Conservation (phyloP, 768 basidiomycete genomes). For the Hypholoma sublateritium region DNA sequence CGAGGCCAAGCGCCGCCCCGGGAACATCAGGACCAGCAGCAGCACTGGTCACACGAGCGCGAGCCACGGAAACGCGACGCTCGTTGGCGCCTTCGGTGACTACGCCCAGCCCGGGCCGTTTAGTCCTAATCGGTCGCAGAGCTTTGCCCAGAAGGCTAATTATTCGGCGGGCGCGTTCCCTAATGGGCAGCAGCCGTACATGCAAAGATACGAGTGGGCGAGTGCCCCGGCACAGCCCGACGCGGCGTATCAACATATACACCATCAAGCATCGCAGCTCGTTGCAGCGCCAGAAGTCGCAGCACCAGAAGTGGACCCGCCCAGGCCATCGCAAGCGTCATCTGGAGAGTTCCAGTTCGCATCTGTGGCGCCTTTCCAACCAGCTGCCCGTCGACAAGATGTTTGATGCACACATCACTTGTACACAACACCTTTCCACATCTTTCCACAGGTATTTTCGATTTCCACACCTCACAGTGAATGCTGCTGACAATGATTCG, state of each 20-base stretch:
- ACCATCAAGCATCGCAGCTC: no score
- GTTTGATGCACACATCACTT: not conserved
- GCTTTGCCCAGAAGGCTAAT: not conserved
- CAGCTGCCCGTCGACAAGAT: constrained; percentile 1
- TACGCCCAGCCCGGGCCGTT: constrained; percentile 19
- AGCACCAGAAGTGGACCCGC: not conserved
- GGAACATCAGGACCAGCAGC: constrained; percentile 27
- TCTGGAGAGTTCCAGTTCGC: constrained; percentile 19
- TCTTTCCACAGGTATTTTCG: not conserved
- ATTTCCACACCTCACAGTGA: not conserved
- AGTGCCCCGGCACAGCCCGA: not conserved
- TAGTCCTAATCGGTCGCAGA: constrained; percentile 1
- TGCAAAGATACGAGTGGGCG: constrained; percentile 1
- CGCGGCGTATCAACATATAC: not conserved
- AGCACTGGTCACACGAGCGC: constrained; percentile 25
- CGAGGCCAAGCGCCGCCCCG: constrained; percentile 15
- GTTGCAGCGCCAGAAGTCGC: not conserved
- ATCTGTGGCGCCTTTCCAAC: constrained; percentile 1
- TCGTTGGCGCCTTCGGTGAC: constrained; percentile 16
- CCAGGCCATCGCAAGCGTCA: constrained; percentile 13
- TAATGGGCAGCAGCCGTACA: constrained; percentile 1
- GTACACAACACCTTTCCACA: not conserved
- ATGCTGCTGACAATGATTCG: no score
- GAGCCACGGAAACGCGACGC: constrained; percentile 9
- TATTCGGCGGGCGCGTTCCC: not conserved